Conservation (phyloP, 176 grass and related monocot genomes). For the Cenchrus americanus region DNA sequence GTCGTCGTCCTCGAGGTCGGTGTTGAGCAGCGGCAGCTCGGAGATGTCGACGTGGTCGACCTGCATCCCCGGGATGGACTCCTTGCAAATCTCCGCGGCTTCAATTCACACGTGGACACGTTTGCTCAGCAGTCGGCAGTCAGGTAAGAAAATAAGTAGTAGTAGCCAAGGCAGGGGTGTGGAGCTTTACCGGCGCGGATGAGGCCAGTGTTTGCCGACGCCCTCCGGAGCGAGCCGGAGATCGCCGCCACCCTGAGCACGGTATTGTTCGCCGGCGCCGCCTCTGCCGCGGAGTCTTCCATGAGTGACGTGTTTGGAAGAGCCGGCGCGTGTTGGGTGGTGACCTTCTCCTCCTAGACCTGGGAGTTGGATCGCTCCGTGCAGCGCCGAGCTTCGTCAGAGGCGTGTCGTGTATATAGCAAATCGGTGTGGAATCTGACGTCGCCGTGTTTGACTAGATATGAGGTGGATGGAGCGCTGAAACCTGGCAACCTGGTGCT, state of each 20-base stretch:
- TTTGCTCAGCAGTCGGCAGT: background rate
- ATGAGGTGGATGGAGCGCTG: no score
- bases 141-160: background rate
- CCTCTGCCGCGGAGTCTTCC: background rate
- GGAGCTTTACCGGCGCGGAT: constrained; percentile 61
- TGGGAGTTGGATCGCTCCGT: background rate
- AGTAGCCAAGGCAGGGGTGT: background rate
- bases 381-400: background rate
- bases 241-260: constrained; percentile 52
- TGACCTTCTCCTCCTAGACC: background rate
- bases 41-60: constrained; percentile 76
- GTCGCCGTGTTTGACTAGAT: background rate
- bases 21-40: constrained; percentile 79
- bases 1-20: constrained; percentile 68
- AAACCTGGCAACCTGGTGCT: background rate
- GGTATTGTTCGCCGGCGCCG: background rate
- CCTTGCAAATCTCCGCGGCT: constrained; percentile 70
- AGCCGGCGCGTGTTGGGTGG: background rate
- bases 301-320: background rate
- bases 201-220: constrained; percentile 63
- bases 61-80: constrained; percentile 63
- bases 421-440: background rate
- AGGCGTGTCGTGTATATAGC: background rate
- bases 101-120: constrained; percentile 25
- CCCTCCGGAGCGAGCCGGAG: constrained; percentile 67